Base-by-base conservation (phyloP, 1,139 yeast species). In the Blastobotrys ciferrii region DNA sequence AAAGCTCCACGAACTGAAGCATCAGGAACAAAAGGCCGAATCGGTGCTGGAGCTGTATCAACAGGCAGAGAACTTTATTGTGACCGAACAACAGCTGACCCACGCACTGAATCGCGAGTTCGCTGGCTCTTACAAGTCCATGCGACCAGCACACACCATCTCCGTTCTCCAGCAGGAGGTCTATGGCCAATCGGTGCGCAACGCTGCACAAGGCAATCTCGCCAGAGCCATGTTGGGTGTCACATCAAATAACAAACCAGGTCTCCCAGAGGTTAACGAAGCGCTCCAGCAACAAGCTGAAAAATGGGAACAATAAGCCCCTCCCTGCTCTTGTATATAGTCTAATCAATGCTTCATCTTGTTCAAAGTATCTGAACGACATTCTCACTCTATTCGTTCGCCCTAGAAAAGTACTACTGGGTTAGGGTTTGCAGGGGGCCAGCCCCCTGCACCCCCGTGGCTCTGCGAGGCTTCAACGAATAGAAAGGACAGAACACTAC, bases 1-100 rank as follows among this genome's bases (percentile, higher is more conserved):
- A 59, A 67, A 74, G 45, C 64, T 70, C 38, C 62, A 68, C 11
- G 74, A 76, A 55, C 69, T 77, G 30, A 63, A 69, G 43, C 70
- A 70, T 13, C 70, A 75, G 46, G 72, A 72, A 43, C 67, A 69
- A 41, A 78, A 77, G 59, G 80, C 91, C 11, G 71, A 72, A 42
- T 70, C 76, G 43, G 67, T 89, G 46, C 71, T 89, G 53, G 84
- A 80, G 55, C 74, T 88, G 55, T 88, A 86, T 66, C 91, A 88
- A 62, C 78, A 82, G 12, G 74, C 94, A 1, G 74, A 78, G 32
- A 73, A 76, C 49, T 87, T 78, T 67, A 83, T 84, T 54, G 76
- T 84, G 46, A 81, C 81, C 33, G 87, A 81, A 63, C 79, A 75
- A 47, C 82, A 81, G 63, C 74, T 84, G 53, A 80, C 79, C 43